Evolutionary conservation across 345 rosid genomes (phyloP).

Genomic region (Angophora floribunda): DNA sequence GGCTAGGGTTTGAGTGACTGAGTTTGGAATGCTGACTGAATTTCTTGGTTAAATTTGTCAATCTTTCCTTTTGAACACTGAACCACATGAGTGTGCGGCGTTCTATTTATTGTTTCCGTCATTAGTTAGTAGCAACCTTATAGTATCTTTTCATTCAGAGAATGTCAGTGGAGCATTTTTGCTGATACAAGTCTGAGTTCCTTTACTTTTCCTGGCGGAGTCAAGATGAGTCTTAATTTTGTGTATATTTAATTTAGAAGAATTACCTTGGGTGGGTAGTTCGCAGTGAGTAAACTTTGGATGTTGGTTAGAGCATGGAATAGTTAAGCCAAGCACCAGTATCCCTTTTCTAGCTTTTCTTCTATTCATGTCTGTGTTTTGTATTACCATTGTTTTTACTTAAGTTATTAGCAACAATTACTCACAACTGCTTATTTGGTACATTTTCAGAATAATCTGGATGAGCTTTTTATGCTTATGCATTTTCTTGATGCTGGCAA

Average conservation of each 20-base stretch:
- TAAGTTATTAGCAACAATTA: not conserved
- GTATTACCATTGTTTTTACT: not conserved
- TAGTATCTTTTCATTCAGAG: not conserved
- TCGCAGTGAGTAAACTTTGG: not conserved
- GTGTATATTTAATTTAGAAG: not conserved
- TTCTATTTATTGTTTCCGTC: not conserved
- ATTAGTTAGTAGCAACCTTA: not conserved
- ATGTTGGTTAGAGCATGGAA: not conserved
- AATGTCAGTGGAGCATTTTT: not conserved
- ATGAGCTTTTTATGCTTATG: slow-evolving; percentile 99
- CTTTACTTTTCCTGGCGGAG: not conserved
- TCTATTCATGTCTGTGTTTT: not conserved
- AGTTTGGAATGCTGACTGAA: not conserved
- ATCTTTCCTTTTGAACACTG: not conserved
- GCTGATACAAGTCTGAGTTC: not conserved
- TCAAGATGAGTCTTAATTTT: not conserved
- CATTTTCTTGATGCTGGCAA: slow-evolving; percentile 99
- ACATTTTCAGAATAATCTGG: slow-evolving; percentile 88
- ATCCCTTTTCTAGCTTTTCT: not conserved
- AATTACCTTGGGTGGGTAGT: not conserved
- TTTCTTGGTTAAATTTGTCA: not conserved
- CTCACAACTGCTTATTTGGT: slow-evolving; percentile 11
- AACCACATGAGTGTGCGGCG: not conserved
- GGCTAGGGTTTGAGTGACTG: not conserved
- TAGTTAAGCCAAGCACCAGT: not conserved